Base-by-base conservation (phyloP, 768 basidiomycete genomes). In the Kwoniella dejecticola region DNA sequence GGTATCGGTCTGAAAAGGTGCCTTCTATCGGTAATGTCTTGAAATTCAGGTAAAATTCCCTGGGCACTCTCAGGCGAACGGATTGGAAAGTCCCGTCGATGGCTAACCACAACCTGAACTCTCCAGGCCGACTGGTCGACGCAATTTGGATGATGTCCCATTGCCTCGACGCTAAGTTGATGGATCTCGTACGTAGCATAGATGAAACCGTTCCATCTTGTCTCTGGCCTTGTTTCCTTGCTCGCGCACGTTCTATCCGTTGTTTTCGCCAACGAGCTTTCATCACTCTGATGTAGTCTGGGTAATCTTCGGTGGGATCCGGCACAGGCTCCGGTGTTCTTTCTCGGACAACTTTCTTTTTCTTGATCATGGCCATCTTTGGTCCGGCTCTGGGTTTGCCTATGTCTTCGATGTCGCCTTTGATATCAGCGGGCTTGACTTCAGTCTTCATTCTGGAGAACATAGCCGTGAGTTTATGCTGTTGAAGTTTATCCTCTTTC, bases 391-490 rank as follows among this genome's bases (percentile, higher is more conserved):
- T 68, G 38, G 12, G 38, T 29, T 58, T 67, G 6, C 66, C 83
- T 61, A 80, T 80, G 65, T 89, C 87, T 70, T 91, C 89, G 41
- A 89, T 88, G 71, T 88, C 88, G 10, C 48, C 52, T 21, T 75
- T 73, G 8, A 74, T 69, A 11, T 45, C 27, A 13, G 69, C 55
- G 29, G 38, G 53, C 33, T n/a, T 19, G 19, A 13, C 19, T 19
- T 42, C 41, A 2, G 70, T 72, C 79, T 77, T 73, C 68, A 73
- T 71, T 50, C 70, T 72, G 6, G 76, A 65, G 81, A 99, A 98
- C 81, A 98, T 97, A 69, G 97, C 92, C 0, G 92, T 94, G 50
- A 99, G 82, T 80, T 94, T 97, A 79, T 97, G 95, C 78, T 99
- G 96, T 77, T 91, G 93, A 82, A 98, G 97, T 80, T 91, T 96